Evolutionary conservation across 108 stramenopile genomes (phyloP), one percentile per base, ranked within the genome.

Genomic region (Cyclostephanos tholiformis): DNA sequence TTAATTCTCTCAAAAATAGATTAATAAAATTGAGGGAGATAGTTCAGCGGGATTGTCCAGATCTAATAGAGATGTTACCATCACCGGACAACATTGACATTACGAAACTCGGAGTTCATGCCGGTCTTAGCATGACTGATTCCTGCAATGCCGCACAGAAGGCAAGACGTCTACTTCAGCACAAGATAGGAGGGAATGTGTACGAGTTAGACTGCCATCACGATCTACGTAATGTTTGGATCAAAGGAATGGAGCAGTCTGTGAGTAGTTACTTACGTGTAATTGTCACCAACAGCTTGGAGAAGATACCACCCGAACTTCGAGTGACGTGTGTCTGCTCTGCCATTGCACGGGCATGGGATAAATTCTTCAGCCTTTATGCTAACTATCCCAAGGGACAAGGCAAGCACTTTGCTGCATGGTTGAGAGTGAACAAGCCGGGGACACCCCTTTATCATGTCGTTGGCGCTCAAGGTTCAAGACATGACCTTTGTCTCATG

Each of bases 341-440:
- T 12, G 23, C 23, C 39, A 48, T 63, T 38, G 23, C 38, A 22
- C 63, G 63, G 3, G 63, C 63, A 41, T 41, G 23, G 32, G 26
- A 49, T 38, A 63, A 63, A 38, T 25, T 39, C 32, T 63, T 63
- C 48, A 63, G 63, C 63, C 63, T 63, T 27, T 27, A 11, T 63
- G 23, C 63, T 25, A 63, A 63, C 63, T 63, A 63, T 49, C 63
- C 63, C 25, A 63, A 63, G 38, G 63, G 63, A 49, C 63, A 63
- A 39, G 63, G 63, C 39, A 36, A 63, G 48, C 39, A 39, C 23
- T 63, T 63, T 38, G 23, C 32, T 11, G 63, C 25, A 39, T 63
- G 63, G 63, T 11, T 63, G 32, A 49, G 23, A 22, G 23, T 39
- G 44, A 25, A 63, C 38, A 25, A 63, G 25, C 63, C 63, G 23